Evolutionary conservation across 2,329 filamentous ascomycete species (phyloP), one percentile per base, ranked within the genome.

Genomic region (Didymella sp.): DNA sequence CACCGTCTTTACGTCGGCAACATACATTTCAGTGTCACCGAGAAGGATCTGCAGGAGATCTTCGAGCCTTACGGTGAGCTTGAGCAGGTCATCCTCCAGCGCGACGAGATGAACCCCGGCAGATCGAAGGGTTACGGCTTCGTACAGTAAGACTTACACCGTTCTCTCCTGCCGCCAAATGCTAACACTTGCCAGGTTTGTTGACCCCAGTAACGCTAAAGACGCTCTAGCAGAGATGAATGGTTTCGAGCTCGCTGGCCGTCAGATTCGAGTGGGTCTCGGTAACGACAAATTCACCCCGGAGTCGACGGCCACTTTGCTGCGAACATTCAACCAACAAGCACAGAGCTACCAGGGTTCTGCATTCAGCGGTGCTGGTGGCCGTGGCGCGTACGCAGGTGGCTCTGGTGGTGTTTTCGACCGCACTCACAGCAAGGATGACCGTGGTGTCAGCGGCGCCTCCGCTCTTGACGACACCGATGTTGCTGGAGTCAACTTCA

Each of bases 211-310:
- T 63, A 88, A 97, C 78, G 95, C 95, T 73, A 91, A 94, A 74
- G 91, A 96, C 77, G 96, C 95, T 60, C 83, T 99, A 63, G 92
- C 97, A 78, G 96, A 97, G 80, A 97, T 99, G 94, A 99, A 99
- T 79, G 93, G 94, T 64, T 99, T 98, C 81, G 95, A 98, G 80
- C 88, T 99, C 69, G 95, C 95, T 72, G 93, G 93, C 79, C 93
- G 95, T 76, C 92, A 93, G 63, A 98, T 99, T 77, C 92, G 95
- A 76, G 96, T 99, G 78, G 95, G 95, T 79, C 91, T 99, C 82
- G 95, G 95, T 80, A 99, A 97, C 82, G 95, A 99, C 90, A 98
- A 98, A 87, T 98, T 98, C 81, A 98, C 93, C 79, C 90, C 93
- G 73, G 95, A 98, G 81, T 95, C 92, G 79, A 96, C 92, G 79